Base-by-base conservation (phyloP, 2,329 filamentous ascomycete species). In the Sporothrix schenckii region DNA sequence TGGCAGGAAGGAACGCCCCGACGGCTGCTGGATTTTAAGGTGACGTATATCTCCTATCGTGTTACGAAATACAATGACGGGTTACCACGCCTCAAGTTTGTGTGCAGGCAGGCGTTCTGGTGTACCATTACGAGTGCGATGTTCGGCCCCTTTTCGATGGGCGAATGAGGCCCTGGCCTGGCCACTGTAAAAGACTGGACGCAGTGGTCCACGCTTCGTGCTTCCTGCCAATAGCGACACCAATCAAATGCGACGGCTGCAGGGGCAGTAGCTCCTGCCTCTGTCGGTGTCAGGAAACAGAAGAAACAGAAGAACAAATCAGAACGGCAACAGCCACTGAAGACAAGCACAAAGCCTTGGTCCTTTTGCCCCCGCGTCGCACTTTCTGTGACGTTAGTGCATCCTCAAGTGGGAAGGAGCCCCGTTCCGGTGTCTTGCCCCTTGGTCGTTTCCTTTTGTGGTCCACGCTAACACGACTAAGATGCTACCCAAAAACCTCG, bases 341-440 rank as follows among this genome's bases (percentile, higher is more conserved):
- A 61, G 14, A 6, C 56, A 7, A 7, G 30, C 39, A 34, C 24
- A 56, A 49, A 34, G 53, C 24, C 13, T 4, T 41, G 4, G n/a
- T 14, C 44, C 11, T 65, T 66, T 66, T 41, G 63, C 44, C 63
- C 63, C 63, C 61, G 63, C 63, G 63, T 66, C 49, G 63, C 63
- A 27, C 61, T 24, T 65, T 65, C 44, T 24, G 54, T 44, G 11
- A 14, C 14, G 24, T 66, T 66, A 66, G 61, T 44, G 61, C 27
- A 63, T 34, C 60, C 61, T 41, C 63, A 66, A 66, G 63, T 66
- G 27, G 63, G 63, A 50, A 50, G 47, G 44, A 50, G 47, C 24
- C 58, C 63, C 63, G 34, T 66, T 19, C 21, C 11, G 13, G 47
- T 50, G 41, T 65, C 39, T 49, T 65, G 52, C 63, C 47, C 47